These are phyloP conservation scores for Cladophialophora yegresii DNA, from an alignment of 2,329 filamentous ascomycete species.

Conservation along the genomic window DNA sequence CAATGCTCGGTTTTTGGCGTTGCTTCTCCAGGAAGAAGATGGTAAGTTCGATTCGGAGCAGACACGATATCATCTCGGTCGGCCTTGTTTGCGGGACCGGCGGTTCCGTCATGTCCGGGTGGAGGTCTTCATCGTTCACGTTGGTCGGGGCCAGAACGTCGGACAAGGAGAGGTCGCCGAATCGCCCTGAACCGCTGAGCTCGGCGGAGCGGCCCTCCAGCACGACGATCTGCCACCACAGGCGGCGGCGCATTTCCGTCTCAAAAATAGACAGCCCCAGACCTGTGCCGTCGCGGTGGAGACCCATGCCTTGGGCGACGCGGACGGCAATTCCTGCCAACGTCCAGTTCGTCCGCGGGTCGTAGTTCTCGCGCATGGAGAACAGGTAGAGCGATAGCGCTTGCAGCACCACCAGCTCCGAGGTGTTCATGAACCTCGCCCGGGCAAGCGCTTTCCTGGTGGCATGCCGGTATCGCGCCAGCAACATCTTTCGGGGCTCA, in stretches of 20 bases:
- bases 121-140: conserved; percentile 56
- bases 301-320: conserved; percentile 43
- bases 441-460: conserved; percentile 64
- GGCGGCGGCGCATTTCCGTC: conserved; percentile 44
- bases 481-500: conserved; percentile 53
- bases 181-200: conserved; percentile 38
- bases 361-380: conserved; percentile 51
- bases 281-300: conserved; percentile 49
- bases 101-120: conserved; percentile 51
- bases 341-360: conserved; percentile 49
- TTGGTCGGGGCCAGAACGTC: conserved; percentile 55
- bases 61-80: conserved; percentile 61
- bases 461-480: conserved; percentile 62
- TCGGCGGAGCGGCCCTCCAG: conserved; percentile 48
- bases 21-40: conserved; percentile 48
- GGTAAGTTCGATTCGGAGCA: conserved; percentile 63
- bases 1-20: conserved; percentile 15
- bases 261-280: conserved; percentile 57
- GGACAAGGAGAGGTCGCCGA: conserved; percentile 26
- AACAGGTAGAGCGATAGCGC: conserved; percentile 64
- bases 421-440: conserved; percentile 63
- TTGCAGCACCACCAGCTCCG: conserved; percentile 63
- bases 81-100: conserved; percentile 54
- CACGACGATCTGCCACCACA: conserved; percentile 48
- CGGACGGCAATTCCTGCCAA: conserved; percentile 48